A percentile compares a stretch with the other conserved stretches of the same genome.
Conservation (phyloP, 2,329 filamentous ascomycete genomes). For the Coniochaeta sp. region DNA sequence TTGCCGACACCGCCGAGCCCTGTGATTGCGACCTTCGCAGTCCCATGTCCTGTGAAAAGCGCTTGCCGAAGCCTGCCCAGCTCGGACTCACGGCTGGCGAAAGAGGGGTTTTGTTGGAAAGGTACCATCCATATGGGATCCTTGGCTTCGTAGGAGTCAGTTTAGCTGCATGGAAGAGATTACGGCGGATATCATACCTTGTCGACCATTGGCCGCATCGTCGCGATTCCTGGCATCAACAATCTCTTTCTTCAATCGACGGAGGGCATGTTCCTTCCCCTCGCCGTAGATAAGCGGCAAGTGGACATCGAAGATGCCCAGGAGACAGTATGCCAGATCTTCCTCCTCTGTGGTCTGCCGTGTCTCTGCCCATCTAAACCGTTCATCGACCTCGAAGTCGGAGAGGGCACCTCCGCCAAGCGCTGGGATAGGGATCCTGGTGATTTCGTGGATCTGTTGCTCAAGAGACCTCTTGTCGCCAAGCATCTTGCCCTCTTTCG, state of each 20-base stretch:
- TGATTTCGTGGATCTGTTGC: conserved; percentile 12
- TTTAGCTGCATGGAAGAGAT: not conserved
- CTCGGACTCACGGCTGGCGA: not conserved
- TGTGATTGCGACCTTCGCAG: not conserved
- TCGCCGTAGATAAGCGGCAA: conserved; percentile 2
- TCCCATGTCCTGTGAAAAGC: not conserved
- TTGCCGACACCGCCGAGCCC: conserved; percentile 31
- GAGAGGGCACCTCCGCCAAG: not conserved
- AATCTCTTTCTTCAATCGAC: not conserved
- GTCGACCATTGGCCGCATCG: not conserved
- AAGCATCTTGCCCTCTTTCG: conserved; percentile 8
- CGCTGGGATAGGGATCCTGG: not conserved
- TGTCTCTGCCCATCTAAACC: not conserved
- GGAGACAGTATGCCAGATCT: conserved; percentile 1
- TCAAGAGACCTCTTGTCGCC: conserved; percentile 14
- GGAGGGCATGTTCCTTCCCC: not conserved
- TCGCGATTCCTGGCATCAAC: conserved; percentile 1
- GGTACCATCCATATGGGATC: not conserved
- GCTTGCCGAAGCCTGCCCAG: not conserved
- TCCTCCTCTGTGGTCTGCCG: not conserved
- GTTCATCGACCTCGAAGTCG: not conserved
- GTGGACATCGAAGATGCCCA: conserved; percentile 1
- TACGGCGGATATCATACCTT: not conserved
- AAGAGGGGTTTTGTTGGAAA: not conserved
- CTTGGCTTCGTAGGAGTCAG: not conserved